These are phyloP conservation scores for Fomitiporia mediterranea DNA, from an alignment of 1,284 basidiomycete species.

Conservation along the genomic window DNA sequence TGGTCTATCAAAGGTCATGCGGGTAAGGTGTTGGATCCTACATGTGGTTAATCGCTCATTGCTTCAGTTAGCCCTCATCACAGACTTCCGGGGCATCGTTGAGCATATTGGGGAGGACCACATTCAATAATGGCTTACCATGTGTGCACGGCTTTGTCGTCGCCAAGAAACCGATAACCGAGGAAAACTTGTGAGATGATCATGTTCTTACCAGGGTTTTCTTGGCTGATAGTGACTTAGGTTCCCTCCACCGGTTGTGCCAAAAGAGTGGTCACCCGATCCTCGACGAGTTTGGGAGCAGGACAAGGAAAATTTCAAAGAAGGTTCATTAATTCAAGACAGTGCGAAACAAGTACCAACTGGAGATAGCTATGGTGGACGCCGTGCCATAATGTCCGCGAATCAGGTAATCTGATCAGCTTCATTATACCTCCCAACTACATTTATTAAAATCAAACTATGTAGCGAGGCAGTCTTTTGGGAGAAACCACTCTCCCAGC, in stretches of 20 bases:
- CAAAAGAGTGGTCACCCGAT: slow-evolving; percentile 80
- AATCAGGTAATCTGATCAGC: slow-evolving; percentile 48
- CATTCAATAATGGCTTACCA: slow-evolving; percentile 70
- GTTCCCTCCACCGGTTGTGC: slow-evolving; percentile 78
- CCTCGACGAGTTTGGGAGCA: slow-evolving; percentile 75
- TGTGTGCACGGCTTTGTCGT: slow-evolving; percentile 76
- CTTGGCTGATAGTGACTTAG: slow-evolving; percentile 35
- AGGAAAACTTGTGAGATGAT: slow-evolving; percentile 69
- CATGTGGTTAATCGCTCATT: slow-evolving; percentile 22
- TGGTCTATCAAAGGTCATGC: slow-evolving; percentile 1
- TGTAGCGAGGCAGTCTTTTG: slow-evolving; percentile 73
- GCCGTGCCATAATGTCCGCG: slow-evolving; percentile 57
- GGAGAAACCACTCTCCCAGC: slow-evolving; percentile 76
- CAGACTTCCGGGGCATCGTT: slow-evolving; percentile 22
- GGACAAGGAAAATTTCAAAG: slow-evolving; percentile 36
- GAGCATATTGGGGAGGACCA: slow-evolving; percentile 30
- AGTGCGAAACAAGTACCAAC: background rate
- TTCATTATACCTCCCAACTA: slow-evolving; percentile 7
- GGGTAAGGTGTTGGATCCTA: slow-evolving; percentile 16
- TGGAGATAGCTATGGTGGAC: slow-evolving; percentile 37
- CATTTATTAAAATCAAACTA: slow-evolving; percentile 14
- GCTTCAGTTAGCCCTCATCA: slow-evolving; percentile 17
- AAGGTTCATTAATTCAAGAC: background rate
- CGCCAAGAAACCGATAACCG: slow-evolving; percentile 60
- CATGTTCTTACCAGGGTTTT: slow-evolving; percentile 12